These are phyloP conservation scores for Teunomyces kruisii DNA, from an alignment of 805 yeast species.

Conservation along the genomic window DNA sequence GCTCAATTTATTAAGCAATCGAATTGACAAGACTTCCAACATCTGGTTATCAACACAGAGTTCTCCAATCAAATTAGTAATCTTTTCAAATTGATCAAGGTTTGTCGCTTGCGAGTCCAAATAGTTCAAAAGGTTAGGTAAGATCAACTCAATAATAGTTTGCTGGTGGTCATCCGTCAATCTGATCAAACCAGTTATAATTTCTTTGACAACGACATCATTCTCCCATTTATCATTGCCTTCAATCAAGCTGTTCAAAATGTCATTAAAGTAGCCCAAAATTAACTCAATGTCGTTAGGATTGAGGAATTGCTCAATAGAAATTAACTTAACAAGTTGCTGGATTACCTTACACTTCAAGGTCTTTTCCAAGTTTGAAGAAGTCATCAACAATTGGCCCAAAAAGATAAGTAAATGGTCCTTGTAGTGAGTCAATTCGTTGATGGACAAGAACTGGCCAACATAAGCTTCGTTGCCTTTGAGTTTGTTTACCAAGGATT, in stretches of 20 bases:
- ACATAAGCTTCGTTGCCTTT: conserved; percentile 12
- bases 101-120: conserved; percentile 35
- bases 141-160: conserved; percentile 33
- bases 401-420: conserved; percentile 68
- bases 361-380: conserved; percentile 68
- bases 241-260: conserved; percentile 40
- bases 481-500: conserved; percentile 34
- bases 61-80: conserved; percentile 21
- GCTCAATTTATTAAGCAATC: conserved; percentile 42
- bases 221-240: conserved; percentile 39
- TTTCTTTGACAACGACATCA: conserved; percentile 51
- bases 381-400: conserved; percentile 66
- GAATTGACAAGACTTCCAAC: conserved; percentile 43
- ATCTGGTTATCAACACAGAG: conserved; percentile 43
- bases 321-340: conserved; percentile 58
- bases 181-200: conserved; percentile 53
- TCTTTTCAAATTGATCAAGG: conserved; percentile 17
- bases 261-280: conserved; percentile 64
- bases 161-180: conserved; percentile 52
- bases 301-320: conserved; percentile 48
- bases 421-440: conserved; percentile 47
- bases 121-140: conserved; percentile 29
- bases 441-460: conserved; percentile 18
- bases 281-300: conserved; percentile 59
- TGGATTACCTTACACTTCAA: conserved; percentile 65